phyloP scores from a whole-genome alignment of 2,329 filamentous ascomycete genomes.

The Lecanoromycetidae sp. region DNA sequence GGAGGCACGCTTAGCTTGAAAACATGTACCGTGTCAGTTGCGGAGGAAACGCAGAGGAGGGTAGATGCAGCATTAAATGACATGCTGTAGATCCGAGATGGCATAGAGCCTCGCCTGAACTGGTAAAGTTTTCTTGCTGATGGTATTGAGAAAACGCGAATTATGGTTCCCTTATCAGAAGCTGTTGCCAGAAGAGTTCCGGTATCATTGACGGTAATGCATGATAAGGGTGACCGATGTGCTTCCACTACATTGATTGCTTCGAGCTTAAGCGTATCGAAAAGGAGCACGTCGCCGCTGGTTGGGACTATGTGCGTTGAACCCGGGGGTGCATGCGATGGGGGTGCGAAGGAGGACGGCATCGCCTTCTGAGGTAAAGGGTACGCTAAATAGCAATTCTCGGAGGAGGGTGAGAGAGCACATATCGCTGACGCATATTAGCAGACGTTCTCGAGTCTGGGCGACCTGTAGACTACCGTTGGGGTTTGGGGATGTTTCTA shows the following conservation, averaged over 20 bases:
- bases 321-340: conserved; percentile 72
- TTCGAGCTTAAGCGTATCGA: conserved; percentile 78
- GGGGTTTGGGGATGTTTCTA: conserved; percentile 87
- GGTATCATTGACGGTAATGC: conserved; percentile 82
- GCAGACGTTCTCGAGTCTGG: not conserved
- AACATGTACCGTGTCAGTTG: conserved; percentile 91
- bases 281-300: conserved; percentile 83
- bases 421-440: conserved; percentile 54
- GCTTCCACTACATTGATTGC: conserved; percentile 92
- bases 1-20: conserved; percentile 59
- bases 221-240: conserved; percentile 81
- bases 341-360: conserved; percentile 42
- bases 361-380: conserved; percentile 61
- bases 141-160: conserved; percentile 87
- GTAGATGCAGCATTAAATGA: conserved; percentile 94
- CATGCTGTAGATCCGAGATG: conserved; percentile 95
- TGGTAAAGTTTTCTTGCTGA: conserved; percentile 88
- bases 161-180: conserved; percentile 94
- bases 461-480: conserved; percentile 41
- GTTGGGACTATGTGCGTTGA: conserved; percentile 68
- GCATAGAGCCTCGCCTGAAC: conserved; percentile 89
- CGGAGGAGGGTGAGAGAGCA: conserved; percentile 82
- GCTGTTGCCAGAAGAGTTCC: conserved; percentile 86
- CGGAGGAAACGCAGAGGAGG: conserved; percentile 86
- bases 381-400: conserved; percentile 91